These are phyloP conservation scores for Pythium grandisporangium DNA, from an alignment of 352 stramenopile genomes.

Conservation along the genomic window DNA sequence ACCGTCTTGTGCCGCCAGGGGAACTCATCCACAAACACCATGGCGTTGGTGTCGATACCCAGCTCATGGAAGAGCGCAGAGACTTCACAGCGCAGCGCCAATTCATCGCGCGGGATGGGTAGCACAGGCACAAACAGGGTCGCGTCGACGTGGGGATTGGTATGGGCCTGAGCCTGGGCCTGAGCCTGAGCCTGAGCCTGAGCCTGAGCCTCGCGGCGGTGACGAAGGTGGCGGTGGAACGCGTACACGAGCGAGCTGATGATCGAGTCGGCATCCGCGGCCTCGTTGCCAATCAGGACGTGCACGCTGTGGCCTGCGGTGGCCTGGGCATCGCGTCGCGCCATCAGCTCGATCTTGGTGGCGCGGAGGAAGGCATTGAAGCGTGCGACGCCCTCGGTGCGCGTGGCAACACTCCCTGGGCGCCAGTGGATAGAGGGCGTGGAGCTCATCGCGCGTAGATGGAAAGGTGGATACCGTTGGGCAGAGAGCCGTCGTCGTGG, in stretches of 20 bases:
- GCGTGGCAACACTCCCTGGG: conserved; percentile 3
- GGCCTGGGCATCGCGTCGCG: no score
- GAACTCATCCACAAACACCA: conserved; percentile 77
- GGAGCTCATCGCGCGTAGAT: conserved; percentile 9
- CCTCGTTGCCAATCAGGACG: conserved; percentile 73
- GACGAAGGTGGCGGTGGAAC: conserved; percentile 21
- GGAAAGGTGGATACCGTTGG: no score
- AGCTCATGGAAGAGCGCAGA: conserved; percentile 44
- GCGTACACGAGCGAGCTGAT: conserved; percentile 69
- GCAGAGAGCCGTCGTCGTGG: no score
- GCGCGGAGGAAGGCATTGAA: conserved; percentile 10
- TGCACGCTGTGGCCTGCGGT: conserved; percentile 16
- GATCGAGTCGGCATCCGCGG: conserved; percentile 77
- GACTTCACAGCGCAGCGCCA: conserved; percentile 62
- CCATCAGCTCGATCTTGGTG: conserved; percentile 1
- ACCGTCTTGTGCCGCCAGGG: conserved; percentile 21
- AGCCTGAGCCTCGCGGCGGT: background rate
- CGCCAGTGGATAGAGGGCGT: conserved; percentile 9
- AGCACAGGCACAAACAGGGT: conserved; percentile 43
- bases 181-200: no score
- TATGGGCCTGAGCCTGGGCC: background rate
- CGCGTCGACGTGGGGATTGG: background rate
- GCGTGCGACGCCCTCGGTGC: conserved; percentile 7
- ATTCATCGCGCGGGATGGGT: conserved; percentile 46
- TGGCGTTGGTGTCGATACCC: conserved; percentile 31